Percentiles rank a stretch among this genome's conserved stretches.
Evolutionary conservation across 2,329 filamentous ascomycete species (phyloP).

Genomic region (Ascochyta viciae-villosae): DNA sequence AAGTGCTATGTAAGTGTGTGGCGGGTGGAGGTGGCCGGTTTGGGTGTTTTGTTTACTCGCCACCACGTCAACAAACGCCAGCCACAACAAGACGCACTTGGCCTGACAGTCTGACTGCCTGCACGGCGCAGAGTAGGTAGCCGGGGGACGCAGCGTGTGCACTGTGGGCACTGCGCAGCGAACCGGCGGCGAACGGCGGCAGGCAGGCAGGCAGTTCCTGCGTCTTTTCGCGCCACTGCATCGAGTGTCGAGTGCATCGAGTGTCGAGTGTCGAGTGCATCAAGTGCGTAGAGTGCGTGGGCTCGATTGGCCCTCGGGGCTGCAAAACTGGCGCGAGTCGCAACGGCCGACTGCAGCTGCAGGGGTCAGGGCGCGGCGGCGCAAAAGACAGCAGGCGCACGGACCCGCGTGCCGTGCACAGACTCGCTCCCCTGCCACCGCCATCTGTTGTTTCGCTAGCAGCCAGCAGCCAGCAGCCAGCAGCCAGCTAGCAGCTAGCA

Average conservation of each 20-base stretch:
- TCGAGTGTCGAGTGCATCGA: not conserved
- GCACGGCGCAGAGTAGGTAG: no score
- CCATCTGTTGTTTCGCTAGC: not conserved
- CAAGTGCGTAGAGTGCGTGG: not conserved
- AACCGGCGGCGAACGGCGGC: constrained; percentile 10
- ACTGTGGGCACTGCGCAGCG: not conserved
- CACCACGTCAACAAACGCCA: no score
- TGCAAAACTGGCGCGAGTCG: constrained; percentile 18
- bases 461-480: no score
- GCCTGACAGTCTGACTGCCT: no score
- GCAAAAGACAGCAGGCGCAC: constrained; percentile 26
- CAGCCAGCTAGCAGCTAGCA: no score
- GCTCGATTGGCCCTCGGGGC: constrained; percentile 29
- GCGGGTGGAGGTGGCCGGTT: not conserved
- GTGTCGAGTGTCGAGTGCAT: not conserved
- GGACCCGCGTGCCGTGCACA: not conserved
- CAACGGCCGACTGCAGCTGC: constrained; percentile 20
- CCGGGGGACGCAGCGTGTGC: not conserved
- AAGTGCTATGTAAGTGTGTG: not conserved
- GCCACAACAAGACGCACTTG: constrained; percentile 1
- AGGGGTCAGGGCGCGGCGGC: not conserved
- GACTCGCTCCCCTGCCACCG: constrained; percentile 8
- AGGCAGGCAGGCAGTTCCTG: constrained; percentile 8
- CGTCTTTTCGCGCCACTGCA: not conserved
- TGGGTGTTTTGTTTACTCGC: not conserved